A percentile compares a stretch with the other conserved stretches of the same genome.
These are phyloP conservation scores for Phytophthora constricta DNA, from an alignment of 352 stramenopile genomes.

Conservation along the genomic window DNA sequence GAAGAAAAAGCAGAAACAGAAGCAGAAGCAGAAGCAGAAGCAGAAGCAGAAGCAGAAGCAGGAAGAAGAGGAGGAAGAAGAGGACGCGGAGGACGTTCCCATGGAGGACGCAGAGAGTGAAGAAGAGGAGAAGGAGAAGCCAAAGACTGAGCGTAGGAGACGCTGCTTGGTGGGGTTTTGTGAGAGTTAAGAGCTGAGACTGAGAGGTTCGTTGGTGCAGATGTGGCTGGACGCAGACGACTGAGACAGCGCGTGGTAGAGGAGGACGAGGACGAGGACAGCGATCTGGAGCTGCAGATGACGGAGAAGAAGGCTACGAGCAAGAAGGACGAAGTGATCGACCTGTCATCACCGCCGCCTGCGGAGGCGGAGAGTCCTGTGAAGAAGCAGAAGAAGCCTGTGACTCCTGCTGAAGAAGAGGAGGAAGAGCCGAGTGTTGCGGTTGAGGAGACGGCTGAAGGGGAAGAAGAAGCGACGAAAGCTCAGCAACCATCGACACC, in stretches of 20 bases:
- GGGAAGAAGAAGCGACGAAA: constrained; percentile 5
- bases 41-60: constrained; percentile 4
- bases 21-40: constrained; percentile 14
- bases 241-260: constrained; percentile 67
- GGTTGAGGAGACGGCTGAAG: constrained; percentile 3
- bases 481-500: constrained; percentile 11
- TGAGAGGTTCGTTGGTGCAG: background rate
- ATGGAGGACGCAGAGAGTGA: constrained; percentile 35
- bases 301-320: constrained; percentile 28
- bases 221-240: constrained; percentile 58
- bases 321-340: constrained; percentile 42
- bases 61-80: constrained; percentile 18
- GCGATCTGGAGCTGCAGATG: constrained; percentile 43
- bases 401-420: constrained; percentile 12
- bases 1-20: constrained; percentile 15
- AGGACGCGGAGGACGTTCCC: constrained; percentile 35
- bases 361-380: constrained; percentile 27
- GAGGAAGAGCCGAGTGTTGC: constrained; percentile 12
- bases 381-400: constrained; percentile 27
- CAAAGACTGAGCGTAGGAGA: constrained; percentile 54
- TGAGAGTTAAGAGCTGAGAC: too few species aligned
- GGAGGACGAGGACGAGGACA: constrained; percentile 66
- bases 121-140: constrained; percentile 31
- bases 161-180: too few species aligned
- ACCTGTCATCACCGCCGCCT: constrained; percentile 34